phyloP scores from a whole-genome alignment of 202 grass and related monocot genomes.

The Hordeum pubiflorum region DNA sequence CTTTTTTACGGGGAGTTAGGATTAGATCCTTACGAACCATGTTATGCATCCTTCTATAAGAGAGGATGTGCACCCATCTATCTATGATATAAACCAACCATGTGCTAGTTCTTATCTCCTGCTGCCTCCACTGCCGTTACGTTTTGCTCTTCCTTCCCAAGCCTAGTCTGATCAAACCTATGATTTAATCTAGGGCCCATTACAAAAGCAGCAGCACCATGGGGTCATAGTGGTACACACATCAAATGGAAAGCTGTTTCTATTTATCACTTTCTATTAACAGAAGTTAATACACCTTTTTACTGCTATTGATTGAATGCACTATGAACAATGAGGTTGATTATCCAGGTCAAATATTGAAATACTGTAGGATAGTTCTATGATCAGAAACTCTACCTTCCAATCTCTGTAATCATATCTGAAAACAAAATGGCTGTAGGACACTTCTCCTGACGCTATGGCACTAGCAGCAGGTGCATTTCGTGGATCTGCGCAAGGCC shows the following conservation, averaged over 20 bases:
- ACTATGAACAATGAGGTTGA: not conserved
- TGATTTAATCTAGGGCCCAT: not conserved
- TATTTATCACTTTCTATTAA: not conserved
- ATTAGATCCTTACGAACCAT: not conserved
- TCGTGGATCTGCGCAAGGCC: slow-evolving; percentile 49
- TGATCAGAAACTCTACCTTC: slow-evolving; percentile 50
- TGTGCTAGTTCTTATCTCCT: not conserved
- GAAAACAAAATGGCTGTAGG: slow-evolving; percentile 86
- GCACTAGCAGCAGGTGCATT: slow-evolving; percentile 72
- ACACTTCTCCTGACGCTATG: slow-evolving; percentile 65
- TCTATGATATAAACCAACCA: not conserved
- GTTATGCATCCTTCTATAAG: not conserved
- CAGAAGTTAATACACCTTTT: not conserved
- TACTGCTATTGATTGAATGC: not conserved
- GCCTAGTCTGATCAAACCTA: not conserved
- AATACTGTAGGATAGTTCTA: not conserved
- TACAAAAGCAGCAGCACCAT: not conserved
- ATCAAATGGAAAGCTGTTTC: not conserved
- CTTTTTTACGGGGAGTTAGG: no score
- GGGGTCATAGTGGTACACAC: not conserved
- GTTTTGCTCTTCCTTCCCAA: not conserved
- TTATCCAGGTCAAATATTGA: not conserved
- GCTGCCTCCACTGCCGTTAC: not conserved
- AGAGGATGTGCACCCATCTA: not conserved
- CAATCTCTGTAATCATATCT: slow-evolving; percentile 86